These are phyloP conservation scores for Tylopilus cervinicoccineus DNA, from an alignment of 768 basidiomycete species.

Conservation along the genomic window DNA sequence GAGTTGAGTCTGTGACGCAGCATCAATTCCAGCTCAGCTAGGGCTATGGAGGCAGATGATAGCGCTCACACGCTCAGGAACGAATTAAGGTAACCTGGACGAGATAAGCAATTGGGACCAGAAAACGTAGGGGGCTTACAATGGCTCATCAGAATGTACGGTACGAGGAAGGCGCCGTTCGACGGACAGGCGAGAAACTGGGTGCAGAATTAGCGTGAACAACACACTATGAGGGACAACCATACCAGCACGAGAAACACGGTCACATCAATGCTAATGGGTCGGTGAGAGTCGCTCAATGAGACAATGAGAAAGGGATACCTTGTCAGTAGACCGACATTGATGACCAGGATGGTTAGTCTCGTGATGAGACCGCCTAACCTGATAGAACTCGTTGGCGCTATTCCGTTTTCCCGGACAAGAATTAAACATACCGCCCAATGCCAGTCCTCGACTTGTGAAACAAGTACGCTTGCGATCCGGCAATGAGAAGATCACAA, in stretches of 20 bases:
- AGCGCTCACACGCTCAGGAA: conserved; percentile 34
- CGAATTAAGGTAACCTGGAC: conserved; percentile 35
- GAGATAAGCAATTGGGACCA: not conserved
- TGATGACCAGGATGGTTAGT: conserved; percentile 32
- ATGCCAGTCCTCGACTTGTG: conserved; percentile 29
- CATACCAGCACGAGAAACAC: conserved; percentile 25
- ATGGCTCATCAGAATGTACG: conserved; percentile 37
- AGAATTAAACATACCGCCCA: conserved; percentile 21
- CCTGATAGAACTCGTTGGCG: conserved; percentile 9
- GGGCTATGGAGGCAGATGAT: too few relatives aligned
- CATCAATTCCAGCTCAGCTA: not conserved
- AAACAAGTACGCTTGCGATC: conserved; percentile 33
- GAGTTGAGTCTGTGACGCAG: conserved; percentile 23
- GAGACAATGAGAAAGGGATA: not conserved
- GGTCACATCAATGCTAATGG: conserved; percentile 26
- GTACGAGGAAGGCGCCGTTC: conserved; percentile 35
- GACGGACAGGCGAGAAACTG: conserved; percentile 34
- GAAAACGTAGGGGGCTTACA: conserved; percentile 17
- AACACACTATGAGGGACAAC: not conserved
- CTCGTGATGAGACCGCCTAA: conserved; percentile 32
- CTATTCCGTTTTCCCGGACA: not conserved
- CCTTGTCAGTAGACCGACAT: conserved; percentile 36
- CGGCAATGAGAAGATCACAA: conserved; percentile 33
- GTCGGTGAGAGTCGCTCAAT: not conserved
- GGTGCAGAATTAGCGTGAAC: not conserved